phyloP scores from a whole-genome alignment of 192 early-diverging fungal species.

The Geranomyces michiganensis region DNA sequence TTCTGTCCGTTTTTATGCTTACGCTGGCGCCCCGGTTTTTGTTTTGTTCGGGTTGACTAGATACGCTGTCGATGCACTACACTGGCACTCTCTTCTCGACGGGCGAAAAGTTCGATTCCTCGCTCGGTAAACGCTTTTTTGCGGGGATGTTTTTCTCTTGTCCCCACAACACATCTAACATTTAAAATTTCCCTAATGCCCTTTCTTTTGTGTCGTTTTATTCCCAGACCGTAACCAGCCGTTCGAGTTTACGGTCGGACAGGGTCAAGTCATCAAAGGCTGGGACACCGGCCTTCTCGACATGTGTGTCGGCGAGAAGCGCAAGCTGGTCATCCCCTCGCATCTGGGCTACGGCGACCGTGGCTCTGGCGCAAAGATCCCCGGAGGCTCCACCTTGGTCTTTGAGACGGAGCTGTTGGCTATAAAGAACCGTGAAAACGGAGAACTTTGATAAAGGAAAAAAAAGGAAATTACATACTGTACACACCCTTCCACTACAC shows the following conservation, averaged over 20 bases:
- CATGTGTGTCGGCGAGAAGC: slow-evolving; percentile 84
- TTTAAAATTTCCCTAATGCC: background rate
- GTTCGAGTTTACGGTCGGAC: slow-evolving; percentile 74
- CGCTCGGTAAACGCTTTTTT: slow-evolving; percentile 34
- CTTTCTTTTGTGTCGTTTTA: too few relatives aligned
- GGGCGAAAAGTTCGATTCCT: slow-evolving; percentile 75
- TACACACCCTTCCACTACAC: too few relatives aligned
- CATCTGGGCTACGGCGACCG: slow-evolving; percentile 57
- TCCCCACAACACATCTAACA: too few relatives aligned
- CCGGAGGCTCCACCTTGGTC: slow-evolving; percentile 62
- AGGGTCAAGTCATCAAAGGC: slow-evolving; percentile 66
- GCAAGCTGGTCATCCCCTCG: slow-evolving; percentile 73
- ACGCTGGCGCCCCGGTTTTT: too few relatives aligned
- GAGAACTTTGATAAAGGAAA: too few relatives aligned
- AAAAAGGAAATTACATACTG: too few relatives aligned
- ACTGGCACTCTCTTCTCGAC: slow-evolving; percentile 54
- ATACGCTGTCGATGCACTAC: slow-evolving; percentile 76
- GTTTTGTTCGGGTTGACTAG: too few relatives aligned
- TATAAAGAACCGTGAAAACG: slow-evolving; percentile 40
- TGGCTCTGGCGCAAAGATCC: slow-evolving; percentile 54
- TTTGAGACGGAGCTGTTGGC: slow-evolving; percentile 78
- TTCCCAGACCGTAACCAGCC: slow-evolving; percentile 58
- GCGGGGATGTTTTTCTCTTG: too few relatives aligned
- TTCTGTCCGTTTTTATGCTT: background rate
- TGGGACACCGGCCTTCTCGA: slow-evolving; percentile 73